These are phyloP conservation scores for Coemansia sp. DNA, from an alignment of 192 early-diverging fungal genomes.

Conservation along the genomic window DNA sequence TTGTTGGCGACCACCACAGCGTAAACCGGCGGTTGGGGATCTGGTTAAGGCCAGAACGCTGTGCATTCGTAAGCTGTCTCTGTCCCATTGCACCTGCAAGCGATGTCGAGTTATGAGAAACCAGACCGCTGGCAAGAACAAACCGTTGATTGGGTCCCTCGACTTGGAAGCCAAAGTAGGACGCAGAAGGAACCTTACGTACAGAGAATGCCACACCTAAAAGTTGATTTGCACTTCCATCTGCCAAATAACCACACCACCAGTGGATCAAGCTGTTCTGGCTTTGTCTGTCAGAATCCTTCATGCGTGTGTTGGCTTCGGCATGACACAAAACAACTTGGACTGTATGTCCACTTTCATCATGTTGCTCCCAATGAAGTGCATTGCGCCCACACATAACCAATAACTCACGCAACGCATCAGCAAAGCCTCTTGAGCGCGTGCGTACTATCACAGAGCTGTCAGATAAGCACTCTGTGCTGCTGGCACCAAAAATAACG, in stretches of 20 bases:
- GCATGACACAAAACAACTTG: not conserved
- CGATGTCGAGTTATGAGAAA: conserved; percentile 59
- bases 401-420: not conserved
- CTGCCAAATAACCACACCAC: not conserved
- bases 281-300: not conserved
- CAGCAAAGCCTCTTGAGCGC: not conserved
- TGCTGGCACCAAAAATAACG: not conserved
- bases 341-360: not conserved
- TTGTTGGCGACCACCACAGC: conserved; percentile 99
- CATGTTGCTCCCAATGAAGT: not conserved
- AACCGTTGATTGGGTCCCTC: conserved; percentile 43
- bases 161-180: conserved; percentile 41
- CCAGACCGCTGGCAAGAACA: conserved; percentile 50
- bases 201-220: conserved; percentile 17
- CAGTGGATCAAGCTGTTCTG: not conserved
- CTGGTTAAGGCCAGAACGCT: conserved; percentile 96
- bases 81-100: conserved; percentile 90
- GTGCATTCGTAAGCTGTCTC: conserved; percentile 98
- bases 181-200: conserved; percentile 15
- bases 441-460: not conserved
- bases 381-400: conserved; percentile 1
- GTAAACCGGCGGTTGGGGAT: conserved; percentile 99
- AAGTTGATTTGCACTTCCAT: not conserved
- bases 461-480: not conserved
- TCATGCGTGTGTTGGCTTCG: not conserved